Evolutionary conservation across 306 rosid species (phyloP).

Genomic region (Astragalus glycyphyllos): DNA sequence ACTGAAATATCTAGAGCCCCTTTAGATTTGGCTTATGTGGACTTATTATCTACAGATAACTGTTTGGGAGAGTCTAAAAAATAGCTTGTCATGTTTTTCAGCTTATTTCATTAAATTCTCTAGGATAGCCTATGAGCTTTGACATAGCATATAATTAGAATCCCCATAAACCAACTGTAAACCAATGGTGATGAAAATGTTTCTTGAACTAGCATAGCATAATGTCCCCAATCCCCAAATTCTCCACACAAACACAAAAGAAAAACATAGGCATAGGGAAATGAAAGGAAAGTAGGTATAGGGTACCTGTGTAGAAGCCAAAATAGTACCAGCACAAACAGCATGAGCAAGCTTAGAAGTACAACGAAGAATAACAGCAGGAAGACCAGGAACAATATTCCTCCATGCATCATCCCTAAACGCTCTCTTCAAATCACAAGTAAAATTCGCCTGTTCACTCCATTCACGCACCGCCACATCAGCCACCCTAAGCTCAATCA

Average conservation of each 20-base stretch:
- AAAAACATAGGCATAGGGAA: background rate
- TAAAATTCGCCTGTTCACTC: conserved; percentile 78
- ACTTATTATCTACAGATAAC: no score
- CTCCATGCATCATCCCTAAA: conserved; percentile 86
- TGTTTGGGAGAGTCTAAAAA: no score
- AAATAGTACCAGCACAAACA: conserved; percentile 70
- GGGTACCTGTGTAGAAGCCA: conserved; percentile 78
- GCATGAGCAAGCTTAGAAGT: conserved; percentile 81
- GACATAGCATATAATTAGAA: no score
- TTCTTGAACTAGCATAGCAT: conserved; percentile 10
- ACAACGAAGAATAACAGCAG: conserved; percentile 80
- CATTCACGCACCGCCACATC: conserved; percentile 75
- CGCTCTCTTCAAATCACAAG: conserved; percentile 82
- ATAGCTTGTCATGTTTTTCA: no score
- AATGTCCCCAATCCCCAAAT: conserved; percentile 19
- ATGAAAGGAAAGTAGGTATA: background rate
- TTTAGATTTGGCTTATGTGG: no score
- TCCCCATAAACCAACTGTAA: no score
- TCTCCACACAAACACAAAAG: background rate
- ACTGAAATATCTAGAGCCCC: background rate
- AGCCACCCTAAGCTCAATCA: conserved; percentile 93
- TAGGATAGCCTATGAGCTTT: no score
- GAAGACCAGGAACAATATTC: conserved; percentile 89
- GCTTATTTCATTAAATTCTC: no score
- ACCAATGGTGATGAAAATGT: no score